These are phyloP conservation scores for Salvia rosmarinus DNA, from an alignment of 257 asterid genomes.

Conservation along the genomic window DNA sequence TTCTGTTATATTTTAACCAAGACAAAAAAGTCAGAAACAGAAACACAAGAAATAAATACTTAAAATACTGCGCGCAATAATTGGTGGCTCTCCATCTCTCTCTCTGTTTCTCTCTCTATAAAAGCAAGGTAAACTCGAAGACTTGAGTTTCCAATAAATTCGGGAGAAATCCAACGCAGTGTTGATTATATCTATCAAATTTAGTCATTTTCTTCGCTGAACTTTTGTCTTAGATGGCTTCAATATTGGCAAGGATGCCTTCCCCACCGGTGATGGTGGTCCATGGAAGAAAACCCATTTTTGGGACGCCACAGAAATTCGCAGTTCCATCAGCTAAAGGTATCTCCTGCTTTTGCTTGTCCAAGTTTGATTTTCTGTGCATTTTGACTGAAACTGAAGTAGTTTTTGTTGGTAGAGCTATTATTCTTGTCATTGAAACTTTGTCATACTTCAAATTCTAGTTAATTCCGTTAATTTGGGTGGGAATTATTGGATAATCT, in stretches of 20 bases:
- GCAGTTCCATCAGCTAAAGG: conserved; percentile 47
- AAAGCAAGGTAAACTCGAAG: conserved; percentile 29
- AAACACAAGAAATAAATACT: not conserved
- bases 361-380: not conserved
- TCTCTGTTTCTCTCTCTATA: too few species aligned
- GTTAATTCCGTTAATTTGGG: not conserved
- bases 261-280: conserved; percentile 49
- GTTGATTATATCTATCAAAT: not conserved
- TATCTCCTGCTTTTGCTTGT: conserved; percentile 25
- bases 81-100: conserved; percentile 20
- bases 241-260: conserved; percentile 56
- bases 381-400: not conserved
- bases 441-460: not conserved
- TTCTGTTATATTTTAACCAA: too few species aligned
- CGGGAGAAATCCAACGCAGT: conserved; percentile 5
- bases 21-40: too few species aligned
- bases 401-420: not conserved
- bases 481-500: not conserved
- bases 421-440: not conserved
- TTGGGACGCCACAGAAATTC: conserved; percentile 44
- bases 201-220: not conserved
- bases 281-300: conserved; percentile 49
- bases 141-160: not conserved
- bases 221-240: conserved; percentile 54
- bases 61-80: not conserved